Evolutionary conservation across 352 stramenopile species (phyloP).

Genomic region (Phytophthora chlamydospora): DNA sequence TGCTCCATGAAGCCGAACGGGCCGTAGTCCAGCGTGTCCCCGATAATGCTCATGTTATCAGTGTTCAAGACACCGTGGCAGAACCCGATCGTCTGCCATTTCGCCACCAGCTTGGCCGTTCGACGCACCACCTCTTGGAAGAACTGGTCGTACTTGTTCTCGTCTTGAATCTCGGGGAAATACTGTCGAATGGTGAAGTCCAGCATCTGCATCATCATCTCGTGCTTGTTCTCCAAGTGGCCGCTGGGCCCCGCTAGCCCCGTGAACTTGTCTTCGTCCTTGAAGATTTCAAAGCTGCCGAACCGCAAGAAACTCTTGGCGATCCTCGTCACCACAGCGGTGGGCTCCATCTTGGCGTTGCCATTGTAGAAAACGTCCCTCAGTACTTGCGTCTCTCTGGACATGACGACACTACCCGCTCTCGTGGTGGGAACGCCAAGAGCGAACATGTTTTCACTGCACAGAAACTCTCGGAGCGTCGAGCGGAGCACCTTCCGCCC

Average conservation of each 20-base stretch:
- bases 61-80: slow-evolving; percentile 94
- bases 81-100: slow-evolving; percentile 88
- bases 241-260: slow-evolving; percentile 74
- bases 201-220: slow-evolving; percentile 79
- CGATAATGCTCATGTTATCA: slow-evolving; percentile 93
- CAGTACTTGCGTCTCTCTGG: slow-evolving; percentile 68
- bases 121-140: slow-evolving; percentile 70
- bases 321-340: slow-evolving; percentile 88
- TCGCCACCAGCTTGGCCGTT: slow-evolving; percentile 84
- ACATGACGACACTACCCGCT: slow-evolving; percentile 82
- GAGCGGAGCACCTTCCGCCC: slow-evolving; percentile 93
- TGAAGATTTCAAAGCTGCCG: slow-evolving; percentile 97
- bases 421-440: slow-evolving; percentile 95
- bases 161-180: slow-evolving; percentile 51
- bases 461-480: slow-evolving; percentile 97
- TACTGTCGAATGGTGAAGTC: slow-evolving; percentile 81
- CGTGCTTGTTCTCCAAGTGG: slow-evolving; percentile 62
- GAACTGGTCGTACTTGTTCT: slow-evolving; percentile 49
- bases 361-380: slow-evolving; percentile 92
- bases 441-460: slow-evolving; percentile 95
- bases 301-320: slow-evolving; percentile 95
- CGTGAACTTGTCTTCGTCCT: slow-evolving; percentile 66
- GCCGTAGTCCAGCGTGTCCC: slow-evolving; percentile 94
- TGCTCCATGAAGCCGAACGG: slow-evolving; percentile 94
- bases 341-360: slow-evolving; percentile 81